Conservation (phyloP, 2,329 filamentous ascomycete genomes). For the Onygenales sp. region DNA sequence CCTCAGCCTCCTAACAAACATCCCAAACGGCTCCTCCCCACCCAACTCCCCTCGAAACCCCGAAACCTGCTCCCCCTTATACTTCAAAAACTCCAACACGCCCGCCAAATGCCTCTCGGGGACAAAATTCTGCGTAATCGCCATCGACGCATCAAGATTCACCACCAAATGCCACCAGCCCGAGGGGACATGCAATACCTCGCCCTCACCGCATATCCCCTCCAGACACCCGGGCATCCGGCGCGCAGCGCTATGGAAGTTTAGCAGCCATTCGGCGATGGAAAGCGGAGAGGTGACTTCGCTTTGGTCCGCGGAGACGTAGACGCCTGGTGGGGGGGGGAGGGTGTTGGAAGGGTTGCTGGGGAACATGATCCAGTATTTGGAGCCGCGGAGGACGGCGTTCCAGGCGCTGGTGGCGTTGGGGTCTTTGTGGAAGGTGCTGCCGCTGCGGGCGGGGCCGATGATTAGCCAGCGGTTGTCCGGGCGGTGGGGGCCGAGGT, state of each 20-base stretch:
- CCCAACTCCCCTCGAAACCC: constrained; percentile 59
- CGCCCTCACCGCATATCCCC: constrained; percentile 72
- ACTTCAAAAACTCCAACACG: constrained; percentile 68
- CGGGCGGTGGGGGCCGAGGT: constrained; percentile 67
- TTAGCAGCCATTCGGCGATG: constrained; percentile 92
- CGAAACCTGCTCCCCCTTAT: constrained; percentile 77
- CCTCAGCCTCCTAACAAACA: constrained; percentile 63
- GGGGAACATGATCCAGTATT: constrained; percentile 99
- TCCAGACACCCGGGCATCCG: constrained; percentile 68
- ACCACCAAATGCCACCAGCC: constrained; percentile 97
- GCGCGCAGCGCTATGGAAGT: constrained; percentile 78
- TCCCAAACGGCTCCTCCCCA: constrained; percentile 60
- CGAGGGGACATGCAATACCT: constrained; percentile 83
- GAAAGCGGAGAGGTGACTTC: constrained; percentile 90
- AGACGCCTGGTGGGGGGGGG: constrained; percentile 67
- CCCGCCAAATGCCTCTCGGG: constrained; percentile 63
- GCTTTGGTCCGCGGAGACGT: constrained; percentile 77
- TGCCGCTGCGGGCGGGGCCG: constrained; percentile 76
- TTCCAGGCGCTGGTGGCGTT: constrained; percentile 78
- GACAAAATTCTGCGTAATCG: constrained; percentile 92
- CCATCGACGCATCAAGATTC: constrained; percentile 75
- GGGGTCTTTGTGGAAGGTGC: constrained; percentile 84
- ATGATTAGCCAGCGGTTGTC: constrained; percentile 90
- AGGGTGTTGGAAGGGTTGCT: constrained; percentile 32
- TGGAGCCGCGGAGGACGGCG: constrained; percentile 76